Percentiles rank a stretch among this genome's conserved stretches.
Conservation (phyloP, 176 grass and related monocot genomes). For the Secale cereale region DNA sequence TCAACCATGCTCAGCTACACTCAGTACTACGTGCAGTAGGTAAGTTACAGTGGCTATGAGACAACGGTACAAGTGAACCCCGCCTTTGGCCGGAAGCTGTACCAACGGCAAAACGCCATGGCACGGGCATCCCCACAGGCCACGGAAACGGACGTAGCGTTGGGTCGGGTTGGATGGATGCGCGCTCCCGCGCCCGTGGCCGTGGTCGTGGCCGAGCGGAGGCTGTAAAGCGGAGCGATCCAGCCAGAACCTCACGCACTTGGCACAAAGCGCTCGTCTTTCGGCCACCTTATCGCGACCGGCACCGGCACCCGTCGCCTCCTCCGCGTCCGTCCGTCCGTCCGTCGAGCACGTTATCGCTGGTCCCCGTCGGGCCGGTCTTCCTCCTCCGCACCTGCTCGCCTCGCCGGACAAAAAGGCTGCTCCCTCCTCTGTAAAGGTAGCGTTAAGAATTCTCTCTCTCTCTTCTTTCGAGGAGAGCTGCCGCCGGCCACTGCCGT, state of each 20-base stretch:
- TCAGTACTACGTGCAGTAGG: too few relatives aligned
- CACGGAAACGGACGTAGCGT: background rate
- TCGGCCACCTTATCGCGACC: background rate
- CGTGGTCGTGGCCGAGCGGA: background rate
- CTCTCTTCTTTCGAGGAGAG: background rate
- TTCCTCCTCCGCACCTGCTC: background rate
- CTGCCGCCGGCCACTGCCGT: background rate
- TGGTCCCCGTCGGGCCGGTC: background rate
- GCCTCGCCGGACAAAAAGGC: background rate
- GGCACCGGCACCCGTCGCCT: background rate
- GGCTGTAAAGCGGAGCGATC: slow-evolving; percentile 36
- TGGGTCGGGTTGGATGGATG: background rate
- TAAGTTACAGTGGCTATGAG: background rate
- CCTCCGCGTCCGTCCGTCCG: background rate
- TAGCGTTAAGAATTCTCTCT: background rate
- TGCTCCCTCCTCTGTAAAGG: slow-evolving; percentile 26
- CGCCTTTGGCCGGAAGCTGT: background rate
- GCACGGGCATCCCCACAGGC: background rate
- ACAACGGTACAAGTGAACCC: background rate
- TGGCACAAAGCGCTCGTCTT: background rate
- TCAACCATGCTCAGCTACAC: background rate
- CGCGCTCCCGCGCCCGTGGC: background rate
- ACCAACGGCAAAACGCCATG: background rate
- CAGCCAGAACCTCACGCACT: slow-evolving; percentile 16
- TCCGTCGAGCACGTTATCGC: background rate